These are phyloP conservation scores for Sporothrix inflata DNA, from an alignment of 2,329 filamentous ascomycete genomes.

Conservation along the genomic window DNA sequence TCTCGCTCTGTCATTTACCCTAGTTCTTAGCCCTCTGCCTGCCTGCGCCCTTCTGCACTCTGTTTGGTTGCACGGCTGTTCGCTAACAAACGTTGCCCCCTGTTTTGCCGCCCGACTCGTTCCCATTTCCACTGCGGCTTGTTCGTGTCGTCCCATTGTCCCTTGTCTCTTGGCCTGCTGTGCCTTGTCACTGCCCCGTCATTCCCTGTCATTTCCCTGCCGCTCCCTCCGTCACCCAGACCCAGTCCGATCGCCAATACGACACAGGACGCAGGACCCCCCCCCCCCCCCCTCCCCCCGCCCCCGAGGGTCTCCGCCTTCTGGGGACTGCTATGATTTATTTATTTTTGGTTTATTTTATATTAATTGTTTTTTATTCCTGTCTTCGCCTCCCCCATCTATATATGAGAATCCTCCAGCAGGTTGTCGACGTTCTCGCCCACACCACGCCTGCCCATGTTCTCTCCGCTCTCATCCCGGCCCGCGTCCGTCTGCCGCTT, in stretches of 20 bases:
- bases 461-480: background rate
- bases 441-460: background rate
- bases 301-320: background rate
- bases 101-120: constrained; percentile 1
- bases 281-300: too few species aligned
- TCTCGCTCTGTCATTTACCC: background rate
- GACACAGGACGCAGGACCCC: background rate
- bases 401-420: constrained; percentile 13
- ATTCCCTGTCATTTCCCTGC: background rate
- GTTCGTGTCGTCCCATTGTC: background rate
- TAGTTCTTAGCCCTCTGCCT: background rate
- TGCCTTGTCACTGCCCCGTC: background rate
- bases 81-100: background rate
- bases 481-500: background rate
- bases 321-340: background rate
- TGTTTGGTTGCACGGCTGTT: constrained; percentile 13
- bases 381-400: background rate
- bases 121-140: background rate
- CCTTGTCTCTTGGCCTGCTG: background rate
- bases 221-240: background rate
- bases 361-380: background rate
- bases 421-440: background rate
- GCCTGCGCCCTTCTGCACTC: background rate
- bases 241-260: background rate
- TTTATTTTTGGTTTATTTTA: background rate